Conservation (phyloP, 805 yeast genomes). For the Trichomonascus vanleenenianus region DNA sequence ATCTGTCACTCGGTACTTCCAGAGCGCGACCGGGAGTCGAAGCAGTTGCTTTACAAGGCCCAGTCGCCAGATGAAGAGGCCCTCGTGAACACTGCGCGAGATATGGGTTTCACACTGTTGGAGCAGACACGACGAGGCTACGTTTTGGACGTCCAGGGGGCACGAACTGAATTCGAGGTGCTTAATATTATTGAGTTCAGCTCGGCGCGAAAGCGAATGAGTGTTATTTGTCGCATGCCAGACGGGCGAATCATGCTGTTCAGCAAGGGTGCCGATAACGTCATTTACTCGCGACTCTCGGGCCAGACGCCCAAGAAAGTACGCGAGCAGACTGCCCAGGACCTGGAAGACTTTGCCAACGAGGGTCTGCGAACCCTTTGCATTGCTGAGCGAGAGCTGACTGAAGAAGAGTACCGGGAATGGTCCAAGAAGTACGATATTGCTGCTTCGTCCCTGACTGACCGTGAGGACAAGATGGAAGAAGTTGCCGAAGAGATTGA, state of each 20-base stretch:
- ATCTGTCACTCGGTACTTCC: constrained; percentile 72
- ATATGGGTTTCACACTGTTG: constrained; percentile 56
- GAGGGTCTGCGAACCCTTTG: constrained; percentile 77
- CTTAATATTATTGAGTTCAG: constrained; percentile 55
- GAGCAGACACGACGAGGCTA: constrained; percentile 46
- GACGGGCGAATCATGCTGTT: constrained; percentile 38
- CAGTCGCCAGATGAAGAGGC: constrained; percentile 84
- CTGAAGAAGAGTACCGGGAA: constrained; percentile 32
- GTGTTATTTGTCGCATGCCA: constrained; percentile 51
- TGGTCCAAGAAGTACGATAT: constrained; percentile 46
- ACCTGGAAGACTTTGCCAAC: constrained; percentile 60
- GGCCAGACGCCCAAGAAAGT: constrained; percentile 29
- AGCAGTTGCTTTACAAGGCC: constrained; percentile 52
- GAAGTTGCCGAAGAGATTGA: constrained; percentile 53
- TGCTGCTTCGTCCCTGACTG: constrained; percentile 46
- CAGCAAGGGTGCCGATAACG: constrained; percentile 72
- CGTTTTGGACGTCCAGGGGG: constrained; percentile 39
- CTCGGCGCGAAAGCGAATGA: constrained; percentile 72
- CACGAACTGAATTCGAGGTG: constrained; percentile 38
- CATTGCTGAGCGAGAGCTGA: constrained; percentile 51
- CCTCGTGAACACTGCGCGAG: constrained; percentile 67
- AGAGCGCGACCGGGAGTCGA: constrained; percentile 34
- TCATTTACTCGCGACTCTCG: constrained; percentile 44
- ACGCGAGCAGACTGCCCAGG: constrained; percentile 47
- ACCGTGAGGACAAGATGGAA: constrained; percentile 53